Conservation (phyloP, 257 asterid species). For the Solanum piurae region DNA sequence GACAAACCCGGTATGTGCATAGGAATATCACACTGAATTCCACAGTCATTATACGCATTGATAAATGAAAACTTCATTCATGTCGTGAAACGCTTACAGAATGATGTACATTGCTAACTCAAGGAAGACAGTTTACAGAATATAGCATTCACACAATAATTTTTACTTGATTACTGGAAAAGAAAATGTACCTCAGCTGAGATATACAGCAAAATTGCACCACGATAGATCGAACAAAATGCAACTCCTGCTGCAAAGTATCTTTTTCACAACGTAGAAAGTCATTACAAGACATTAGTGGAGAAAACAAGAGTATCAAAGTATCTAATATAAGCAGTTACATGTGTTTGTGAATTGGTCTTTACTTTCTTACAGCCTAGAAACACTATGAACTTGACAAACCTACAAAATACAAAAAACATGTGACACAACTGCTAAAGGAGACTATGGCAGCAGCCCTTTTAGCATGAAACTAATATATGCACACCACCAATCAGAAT, state of each 20-base stretch:
- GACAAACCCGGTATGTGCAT: neutral
- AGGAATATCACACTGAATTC: neutral
- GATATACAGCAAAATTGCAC: neutral
- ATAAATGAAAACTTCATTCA: neutral
- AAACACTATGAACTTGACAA: conserved; percentile 7
- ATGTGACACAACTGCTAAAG: neutral
- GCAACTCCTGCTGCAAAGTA: neutral
- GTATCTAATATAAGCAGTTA: neutral
- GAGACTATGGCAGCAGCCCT: neutral
- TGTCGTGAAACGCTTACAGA: neutral
- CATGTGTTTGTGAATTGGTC: neutral
- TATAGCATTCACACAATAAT: neutral
- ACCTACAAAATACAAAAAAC: conserved; percentile 16
- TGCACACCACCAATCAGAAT: neutral
- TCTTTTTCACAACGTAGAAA: neutral
- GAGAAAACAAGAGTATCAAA: neutral
- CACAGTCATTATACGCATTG: neutral
- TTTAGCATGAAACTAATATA: neutral
- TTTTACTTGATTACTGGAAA: neutral
- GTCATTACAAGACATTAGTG: neutral
- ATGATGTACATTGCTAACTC: neutral
- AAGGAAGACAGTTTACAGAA: neutral
- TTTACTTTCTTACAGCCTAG: conserved; percentile 8
- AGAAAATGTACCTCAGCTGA: neutral
- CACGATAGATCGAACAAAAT: neutral